Conservation (phyloP, 139 green algal genomes). For the Tetratostichococcus sp. region DNA sequence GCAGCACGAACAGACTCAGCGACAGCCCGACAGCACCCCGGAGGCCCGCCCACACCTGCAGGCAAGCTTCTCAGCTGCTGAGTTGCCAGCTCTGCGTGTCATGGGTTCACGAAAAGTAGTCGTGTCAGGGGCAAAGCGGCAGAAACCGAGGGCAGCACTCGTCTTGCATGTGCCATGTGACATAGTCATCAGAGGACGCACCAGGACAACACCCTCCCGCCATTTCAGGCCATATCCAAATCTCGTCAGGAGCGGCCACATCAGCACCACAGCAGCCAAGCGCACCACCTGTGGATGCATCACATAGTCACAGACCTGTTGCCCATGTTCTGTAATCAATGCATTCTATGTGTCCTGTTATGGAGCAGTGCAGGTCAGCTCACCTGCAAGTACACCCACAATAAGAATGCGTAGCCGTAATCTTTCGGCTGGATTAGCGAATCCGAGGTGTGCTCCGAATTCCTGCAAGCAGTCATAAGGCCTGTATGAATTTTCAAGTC, state of each 20-base stretch:
- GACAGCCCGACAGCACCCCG: conserved; percentile 60
- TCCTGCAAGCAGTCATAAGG: not conserved
- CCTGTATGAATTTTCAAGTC: not conserved
- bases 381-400: conserved; percentile 41
- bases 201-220: conserved; percentile 40
- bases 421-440: conserved; percentile 20
- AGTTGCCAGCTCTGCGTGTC: too few species aligned
- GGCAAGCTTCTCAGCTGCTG: too few species aligned
- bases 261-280: conserved; percentile 25
- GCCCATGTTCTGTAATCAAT: too few species aligned
- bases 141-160: too few species aligned
- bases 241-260: conserved; percentile 42
- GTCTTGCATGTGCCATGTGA: too few species aligned
- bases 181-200: too few species aligned
- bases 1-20: conserved; percentile 46
- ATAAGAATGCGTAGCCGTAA: conserved; percentile 39
- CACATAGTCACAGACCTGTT: too few species aligned
- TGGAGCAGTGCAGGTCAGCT: too few species aligned
- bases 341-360: too few species aligned
- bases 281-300: conserved; percentile 9
- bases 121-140: too few species aligned
- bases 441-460: not conserved
- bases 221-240: conserved; percentile 46
- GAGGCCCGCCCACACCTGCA: conserved; percentile 45
- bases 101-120: too few species aligned